Evolutionary conservation across 441 rosid genomes (phyloP).

Genomic region (Croton setiger): DNA sequence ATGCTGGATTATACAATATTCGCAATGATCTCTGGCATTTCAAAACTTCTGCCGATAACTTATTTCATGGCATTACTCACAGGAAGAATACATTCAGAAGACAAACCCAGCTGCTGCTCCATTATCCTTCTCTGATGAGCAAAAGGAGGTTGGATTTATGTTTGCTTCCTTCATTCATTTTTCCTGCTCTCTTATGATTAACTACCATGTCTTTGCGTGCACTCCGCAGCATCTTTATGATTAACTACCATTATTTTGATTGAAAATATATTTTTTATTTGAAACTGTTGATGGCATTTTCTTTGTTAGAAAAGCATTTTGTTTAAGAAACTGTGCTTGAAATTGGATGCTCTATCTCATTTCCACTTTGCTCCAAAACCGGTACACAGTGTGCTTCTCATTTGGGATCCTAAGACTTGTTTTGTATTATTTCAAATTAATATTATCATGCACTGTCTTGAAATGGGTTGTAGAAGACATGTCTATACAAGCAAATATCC

Average conservation of each 20-base stretch:
- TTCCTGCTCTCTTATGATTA: not conserved
- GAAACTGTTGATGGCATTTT: not conserved
- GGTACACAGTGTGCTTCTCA: slow-evolving; percentile 41
- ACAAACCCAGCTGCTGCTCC: slow-evolving; percentile 69
- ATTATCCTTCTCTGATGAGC: slow-evolving; percentile 70
- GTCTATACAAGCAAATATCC: slow-evolving; percentile 79
- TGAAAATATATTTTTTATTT: slow-evolving; percentile 4
- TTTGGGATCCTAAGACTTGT: not conserved
- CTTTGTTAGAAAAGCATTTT: slow-evolving; percentile 57
- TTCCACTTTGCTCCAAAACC: slow-evolving; percentile 98
- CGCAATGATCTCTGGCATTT: not conserved
- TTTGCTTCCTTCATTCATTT: not conserved
- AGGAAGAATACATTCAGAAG: slow-evolving; percentile 79
- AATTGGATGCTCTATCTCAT: slow-evolving; percentile 96
- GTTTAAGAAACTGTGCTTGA: slow-evolving; percentile 77
- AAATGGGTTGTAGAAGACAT: slow-evolving; percentile 81
- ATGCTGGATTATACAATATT: not conserved
- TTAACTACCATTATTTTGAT: not conserved
- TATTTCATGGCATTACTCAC: slow-evolving; percentile 26
- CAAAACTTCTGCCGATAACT: not conserved
- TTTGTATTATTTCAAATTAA: not conserved
- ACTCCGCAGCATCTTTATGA: not conserved
- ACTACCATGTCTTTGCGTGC: not conserved
- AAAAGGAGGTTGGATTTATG: slow-evolving; percentile 54
- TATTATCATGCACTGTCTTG: slow-evolving; percentile 19